phyloP scores from a whole-genome alignment of 2,329 filamentous ascomycete species.

The Cephalotrichum gorgonifer region DNA sequence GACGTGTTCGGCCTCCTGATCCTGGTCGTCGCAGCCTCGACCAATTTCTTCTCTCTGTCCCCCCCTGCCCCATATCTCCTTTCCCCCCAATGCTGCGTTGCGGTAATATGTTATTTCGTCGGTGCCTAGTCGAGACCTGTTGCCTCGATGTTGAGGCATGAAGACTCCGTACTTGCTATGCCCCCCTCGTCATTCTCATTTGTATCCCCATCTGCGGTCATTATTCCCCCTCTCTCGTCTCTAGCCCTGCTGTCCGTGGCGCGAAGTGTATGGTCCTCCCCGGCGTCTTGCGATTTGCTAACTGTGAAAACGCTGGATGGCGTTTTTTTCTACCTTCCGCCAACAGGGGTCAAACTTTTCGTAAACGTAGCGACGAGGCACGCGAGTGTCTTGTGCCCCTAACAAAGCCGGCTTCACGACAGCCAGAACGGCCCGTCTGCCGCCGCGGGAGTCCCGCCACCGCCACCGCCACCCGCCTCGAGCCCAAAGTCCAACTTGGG shows the following conservation, averaged over 20 bases:
- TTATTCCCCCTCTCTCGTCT: background rate
- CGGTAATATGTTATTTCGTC: background rate
- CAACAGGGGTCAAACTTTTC: too few species aligned
- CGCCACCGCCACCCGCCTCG: slow-evolving; percentile 11
- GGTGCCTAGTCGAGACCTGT: background rate
- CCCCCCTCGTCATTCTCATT: too few species aligned
- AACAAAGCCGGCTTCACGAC: background rate
- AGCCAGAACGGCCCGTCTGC: background rate
- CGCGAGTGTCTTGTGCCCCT: background rate
- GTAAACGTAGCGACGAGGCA: too few species aligned
- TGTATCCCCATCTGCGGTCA: too few species aligned
- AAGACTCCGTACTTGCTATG: background rate
- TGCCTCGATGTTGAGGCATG: background rate
- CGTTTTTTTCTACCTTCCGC: too few species aligned
- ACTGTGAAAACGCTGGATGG: too few species aligned
- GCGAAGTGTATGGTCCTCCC: background rate
- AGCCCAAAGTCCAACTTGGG: slow-evolving; percentile 42
- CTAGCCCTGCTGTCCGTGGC: background rate
- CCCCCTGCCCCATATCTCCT: background rate
- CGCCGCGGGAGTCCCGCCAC: background rate
- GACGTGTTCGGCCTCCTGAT: background rate
- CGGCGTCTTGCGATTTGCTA: background rate
- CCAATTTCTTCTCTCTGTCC: background rate
- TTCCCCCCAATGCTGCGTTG: background rate
- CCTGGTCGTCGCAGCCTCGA: background rate